phyloP scores from a whole-genome alignment of 495 filamentous ascomycete species.

The Penicillium psychrofluorescens region DNA sequence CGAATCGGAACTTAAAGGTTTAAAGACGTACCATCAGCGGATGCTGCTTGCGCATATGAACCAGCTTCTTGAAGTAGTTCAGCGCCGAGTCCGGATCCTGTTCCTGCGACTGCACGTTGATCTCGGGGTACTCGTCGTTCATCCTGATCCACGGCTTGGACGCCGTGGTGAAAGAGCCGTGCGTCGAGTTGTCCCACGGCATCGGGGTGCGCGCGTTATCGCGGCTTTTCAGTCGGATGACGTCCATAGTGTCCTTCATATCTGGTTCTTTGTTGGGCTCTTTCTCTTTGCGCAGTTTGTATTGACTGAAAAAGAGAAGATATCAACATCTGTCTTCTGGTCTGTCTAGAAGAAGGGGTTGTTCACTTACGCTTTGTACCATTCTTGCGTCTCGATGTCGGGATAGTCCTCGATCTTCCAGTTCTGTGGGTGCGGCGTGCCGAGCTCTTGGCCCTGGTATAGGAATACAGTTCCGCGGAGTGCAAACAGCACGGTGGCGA shows the following conservation, averaged over 20 bases:
- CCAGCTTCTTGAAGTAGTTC: slow-evolving; percentile 32
- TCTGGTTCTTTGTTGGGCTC: slow-evolving; percentile 14
- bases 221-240: slow-evolving; percentile 25
- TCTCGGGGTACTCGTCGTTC: slow-evolving; percentile 33
- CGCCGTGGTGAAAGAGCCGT: slow-evolving; percentile 36
- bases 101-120: slow-evolving; percentile 36
- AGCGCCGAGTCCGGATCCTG: slow-evolving; percentile 22
- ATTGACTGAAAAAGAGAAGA: not conserved
- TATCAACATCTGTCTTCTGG: not conserved
- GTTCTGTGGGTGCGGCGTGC: slow-evolving; percentile 52
- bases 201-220: slow-evolving; percentile 43
- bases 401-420: slow-evolving; percentile 55
- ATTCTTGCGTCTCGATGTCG: slow-evolving; percentile 56
- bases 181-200: slow-evolving; percentile 30
- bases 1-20: too few relatives aligned
- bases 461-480: slow-evolving; percentile 57
- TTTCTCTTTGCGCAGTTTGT: slow-evolving; percentile 2
- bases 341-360: too few relatives aligned
- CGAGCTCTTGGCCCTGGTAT: slow-evolving; percentile 67
- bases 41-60: slow-evolving; percentile 37
- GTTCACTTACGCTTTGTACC: slow-evolving; percentile 32
- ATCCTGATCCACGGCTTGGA: slow-evolving; percentile 44
- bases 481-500: slow-evolving; percentile 45
- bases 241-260: slow-evolving; percentile 10
- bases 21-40: slow-evolving; percentile 8